phyloP scores from a whole-genome alignment of 108 stramenopile species.

The Cylindrotheca closterium region DNA sequence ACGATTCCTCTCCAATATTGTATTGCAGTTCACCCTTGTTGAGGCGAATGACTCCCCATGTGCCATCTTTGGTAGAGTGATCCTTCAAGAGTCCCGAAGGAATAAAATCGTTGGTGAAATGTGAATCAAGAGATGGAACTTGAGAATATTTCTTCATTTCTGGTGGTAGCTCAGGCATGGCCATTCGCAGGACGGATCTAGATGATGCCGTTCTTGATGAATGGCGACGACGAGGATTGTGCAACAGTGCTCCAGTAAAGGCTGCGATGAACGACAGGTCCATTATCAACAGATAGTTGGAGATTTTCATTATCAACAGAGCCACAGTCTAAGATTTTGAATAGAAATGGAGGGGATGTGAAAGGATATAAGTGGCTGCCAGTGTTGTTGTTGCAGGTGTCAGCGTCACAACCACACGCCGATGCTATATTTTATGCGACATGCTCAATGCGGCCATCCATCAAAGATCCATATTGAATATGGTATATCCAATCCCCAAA shows the following conservation, averaged over 20 bases:
- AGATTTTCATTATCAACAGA: too few relatives aligned
- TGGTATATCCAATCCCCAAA: too few relatives aligned
- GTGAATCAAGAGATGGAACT: conserved; percentile 28
- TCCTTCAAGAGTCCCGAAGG: conserved; percentile 44
- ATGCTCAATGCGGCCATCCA: too few relatives aligned
- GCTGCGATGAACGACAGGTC: too few relatives aligned
- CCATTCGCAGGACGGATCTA: not conserved
- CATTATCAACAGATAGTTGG: not conserved
- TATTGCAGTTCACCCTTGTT: conserved; percentile 43
- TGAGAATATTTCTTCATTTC: conserved; percentile 47
- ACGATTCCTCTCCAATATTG: conserved; percentile 3
- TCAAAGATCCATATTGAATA: too few relatives aligned
- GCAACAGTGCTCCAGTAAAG: not conserved
- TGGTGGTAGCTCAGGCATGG: conserved; percentile 42
- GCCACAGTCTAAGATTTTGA: too few relatives aligned
- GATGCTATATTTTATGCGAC: too few relatives aligned
- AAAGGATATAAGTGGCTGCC: too few relatives aligned
- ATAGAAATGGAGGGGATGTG: too few relatives aligned
- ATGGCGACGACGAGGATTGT: not conserved
- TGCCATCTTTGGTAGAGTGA: conserved; percentile 58
- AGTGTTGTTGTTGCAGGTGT: too few relatives aligned
- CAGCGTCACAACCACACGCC: too few relatives aligned
- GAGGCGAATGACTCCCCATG: conserved; percentile 55
- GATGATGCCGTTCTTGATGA: not conserved
- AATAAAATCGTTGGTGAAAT: conserved; percentile 31